Conservation (phyloP, 1,284 basidiomycete genomes). For the Melampsora abietis-canadensis region DNA sequence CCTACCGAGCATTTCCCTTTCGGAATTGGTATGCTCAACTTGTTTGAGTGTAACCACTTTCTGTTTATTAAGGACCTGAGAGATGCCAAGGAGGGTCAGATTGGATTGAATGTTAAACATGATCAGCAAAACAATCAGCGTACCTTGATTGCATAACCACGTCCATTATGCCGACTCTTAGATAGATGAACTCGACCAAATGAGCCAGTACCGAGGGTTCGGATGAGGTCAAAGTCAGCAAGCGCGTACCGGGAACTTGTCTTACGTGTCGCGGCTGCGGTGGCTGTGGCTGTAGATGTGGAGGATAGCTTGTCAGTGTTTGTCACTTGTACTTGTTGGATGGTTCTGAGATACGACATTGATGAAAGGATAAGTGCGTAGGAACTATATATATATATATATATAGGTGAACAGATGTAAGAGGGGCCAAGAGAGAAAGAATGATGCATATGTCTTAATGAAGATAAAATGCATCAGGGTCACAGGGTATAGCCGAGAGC, state of each 20-base stretch:
- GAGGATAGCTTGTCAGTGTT: background rate
- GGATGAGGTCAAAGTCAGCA: constrained; percentile 57
- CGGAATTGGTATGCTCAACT: constrained; percentile 95
- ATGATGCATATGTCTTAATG: too few relatives aligned
- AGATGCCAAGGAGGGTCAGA: background rate
- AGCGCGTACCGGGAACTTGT: constrained; percentile 58
- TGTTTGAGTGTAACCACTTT: constrained; percentile 95
- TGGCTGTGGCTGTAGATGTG: constrained; percentile 11
- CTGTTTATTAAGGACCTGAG: constrained; percentile 76
- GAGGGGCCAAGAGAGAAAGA: too few relatives aligned
- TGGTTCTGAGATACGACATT: too few relatives aligned
- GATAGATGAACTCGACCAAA: constrained; percentile 93
- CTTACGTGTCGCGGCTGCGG: constrained; percentile 53
- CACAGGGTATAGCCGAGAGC: too few relatives aligned
- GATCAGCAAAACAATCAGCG: background rate
- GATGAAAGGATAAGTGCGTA: too few relatives aligned
- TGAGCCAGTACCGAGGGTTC: constrained; percentile 60
- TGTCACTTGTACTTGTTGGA: too few relatives aligned
- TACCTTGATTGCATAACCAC: constrained; percentile 85
- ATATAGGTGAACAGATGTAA: too few relatives aligned
- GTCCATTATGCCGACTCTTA: constrained; percentile 82
- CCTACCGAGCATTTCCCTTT: constrained; percentile 80
- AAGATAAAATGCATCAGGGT: too few relatives aligned
- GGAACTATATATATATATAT: too few relatives aligned
- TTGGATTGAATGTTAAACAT: background rate